Percentiles rank a stretch among this genome's conserved stretches.
phyloP scores from a whole-genome alignment of 106 monocot species.

The Acorus calamus region DNA sequence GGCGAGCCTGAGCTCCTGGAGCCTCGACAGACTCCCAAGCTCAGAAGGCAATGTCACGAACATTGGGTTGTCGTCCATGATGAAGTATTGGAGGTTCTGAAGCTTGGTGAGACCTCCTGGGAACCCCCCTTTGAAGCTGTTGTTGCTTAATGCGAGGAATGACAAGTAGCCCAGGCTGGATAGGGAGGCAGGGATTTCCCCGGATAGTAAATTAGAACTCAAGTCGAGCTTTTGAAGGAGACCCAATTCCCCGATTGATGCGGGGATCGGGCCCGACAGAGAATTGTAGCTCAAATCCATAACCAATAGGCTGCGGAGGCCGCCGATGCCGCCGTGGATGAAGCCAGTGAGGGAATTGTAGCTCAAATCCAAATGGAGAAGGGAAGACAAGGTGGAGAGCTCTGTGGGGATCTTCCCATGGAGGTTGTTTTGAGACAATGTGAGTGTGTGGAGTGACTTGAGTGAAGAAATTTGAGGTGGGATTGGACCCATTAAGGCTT shows the following conservation, averaged over 20 bases:
- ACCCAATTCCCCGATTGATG: slow-evolving; percentile 40
- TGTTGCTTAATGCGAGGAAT: slow-evolving; percentile 68
- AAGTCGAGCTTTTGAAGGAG: slow-evolving; percentile 80
- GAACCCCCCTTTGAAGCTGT: slow-evolving; percentile 46
- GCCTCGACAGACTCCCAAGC: slow-evolving; percentile 43
- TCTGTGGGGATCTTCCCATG: slow-evolving; percentile 40
- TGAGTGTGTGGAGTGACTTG: slow-evolving; percentile 54
- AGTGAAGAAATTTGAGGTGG: slow-evolving; percentile 43
- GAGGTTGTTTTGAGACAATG: slow-evolving; percentile 65
- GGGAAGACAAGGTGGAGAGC: slow-evolving; percentile 30
- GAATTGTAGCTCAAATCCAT: slow-evolving; percentile 86
- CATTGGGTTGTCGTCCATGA: slow-evolving; percentile 80
- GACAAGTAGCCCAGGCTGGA: slow-evolving; percentile 27
- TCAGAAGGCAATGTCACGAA: slow-evolving; percentile 36
- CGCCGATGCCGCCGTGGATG: slow-evolving; percentile 35
- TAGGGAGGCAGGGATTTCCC: slow-evolving; percentile 39
- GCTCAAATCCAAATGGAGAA: slow-evolving; percentile 73
- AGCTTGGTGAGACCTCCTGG: slow-evolving; percentile 45
- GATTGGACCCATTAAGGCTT: slow-evolving; percentile 43
- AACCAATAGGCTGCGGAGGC: slow-evolving; percentile 30
- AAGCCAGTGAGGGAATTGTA: slow-evolving; percentile 60
- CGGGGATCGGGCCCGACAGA: slow-evolving; percentile 49
- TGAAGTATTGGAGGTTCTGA: slow-evolving; percentile 63
- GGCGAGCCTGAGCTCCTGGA: slow-evolving; percentile 76
- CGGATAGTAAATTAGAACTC: slow-evolving; percentile 61